Conservation (phyloP, 306 rosid genomes). For the Oxytropis ochrocephala region DNA sequence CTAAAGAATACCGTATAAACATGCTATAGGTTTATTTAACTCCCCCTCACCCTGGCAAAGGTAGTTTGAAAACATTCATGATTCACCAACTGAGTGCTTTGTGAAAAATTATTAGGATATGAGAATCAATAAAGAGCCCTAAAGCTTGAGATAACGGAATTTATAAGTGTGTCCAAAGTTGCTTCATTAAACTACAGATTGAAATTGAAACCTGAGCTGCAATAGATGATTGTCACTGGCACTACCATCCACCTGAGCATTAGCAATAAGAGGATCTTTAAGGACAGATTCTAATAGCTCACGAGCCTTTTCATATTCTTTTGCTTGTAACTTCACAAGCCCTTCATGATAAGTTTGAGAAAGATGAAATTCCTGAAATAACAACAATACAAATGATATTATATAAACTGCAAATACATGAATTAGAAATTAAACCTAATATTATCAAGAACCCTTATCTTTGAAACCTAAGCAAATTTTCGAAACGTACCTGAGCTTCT, state of each 20-base stretch:
- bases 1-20: neutral
- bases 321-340: slow-evolving; percentile 71
- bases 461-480: neutral
- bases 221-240: slow-evolving; percentile 75
- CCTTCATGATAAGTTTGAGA: slow-evolving; percentile 95
- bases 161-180: neutral
- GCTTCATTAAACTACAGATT: neutral
- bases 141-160: neutral
- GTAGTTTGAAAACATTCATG: neutral
- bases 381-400: neutral
- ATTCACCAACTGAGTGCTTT: neutral
- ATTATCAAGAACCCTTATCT: neutral
- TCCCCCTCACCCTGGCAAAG: neutral
- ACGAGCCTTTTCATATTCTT: slow-evolving; percentile 77
- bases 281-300: slow-evolving; percentile 79
- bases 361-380: slow-evolving; percentile 82
- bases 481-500: slow-evolving; percentile 75
- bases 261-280: slow-evolving; percentile 69
- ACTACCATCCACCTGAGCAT: slow-evolving; percentile 68
- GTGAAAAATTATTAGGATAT: neutral
- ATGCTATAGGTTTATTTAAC: neutral
- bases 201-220: slow-evolving; percentile 73
- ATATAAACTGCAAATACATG: neutral
- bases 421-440: neutral
- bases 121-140: neutral